Evolutionary conservation across 2,329 filamentous ascomycete genomes (phyloP), one percentile per base, ranked within the genome.

Genomic region (Elsinoe ampelina): DNA sequence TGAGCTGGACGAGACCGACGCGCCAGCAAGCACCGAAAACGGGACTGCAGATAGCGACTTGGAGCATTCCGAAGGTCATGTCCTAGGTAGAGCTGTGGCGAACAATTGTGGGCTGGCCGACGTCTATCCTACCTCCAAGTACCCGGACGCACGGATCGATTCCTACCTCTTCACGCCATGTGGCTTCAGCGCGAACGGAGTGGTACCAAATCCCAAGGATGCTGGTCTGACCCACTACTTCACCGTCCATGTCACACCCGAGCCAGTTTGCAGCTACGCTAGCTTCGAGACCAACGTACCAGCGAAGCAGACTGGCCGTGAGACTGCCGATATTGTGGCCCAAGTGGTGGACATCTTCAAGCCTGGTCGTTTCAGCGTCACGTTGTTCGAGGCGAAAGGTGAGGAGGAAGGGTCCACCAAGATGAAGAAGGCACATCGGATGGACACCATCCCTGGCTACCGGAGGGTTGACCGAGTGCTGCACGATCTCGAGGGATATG

Each of bases 271-370:
- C 77, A 96, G 91, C 4, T 98, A 95, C 70, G 93, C 93, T 35
- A 96, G 90, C 1, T 98, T 98, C 68, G 93, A 98, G 77, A 97
- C 93, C 63, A 98, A 97, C 65, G 92, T 98, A 3, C 93, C 93
- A 1, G 87, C 89, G 22, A 85, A 84, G 4, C 89, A 95, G 74
- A 89, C 83, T 57, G 91, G 91, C 13, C 86, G 91, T 61, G 87
- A 91, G 69, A 96, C 92, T 0, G 83, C 84, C 22, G 92, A 95
- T 62, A 86, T 97, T 59, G 87, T 98, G 60, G 84, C 95, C 71
- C 89, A 96, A 63, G 93, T 97, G 1, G 90, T 97, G 43, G 80
- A 83, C 61, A 98, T 98, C 68, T 98, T 98, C 82, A 89, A 90
- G 70, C 93, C 93, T 0, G 92, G 92, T n/a, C 87, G 92, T 55